Base-by-base conservation (phyloP, 768 basidiomycete genomes). In the Termitomyces sp. region DNA sequence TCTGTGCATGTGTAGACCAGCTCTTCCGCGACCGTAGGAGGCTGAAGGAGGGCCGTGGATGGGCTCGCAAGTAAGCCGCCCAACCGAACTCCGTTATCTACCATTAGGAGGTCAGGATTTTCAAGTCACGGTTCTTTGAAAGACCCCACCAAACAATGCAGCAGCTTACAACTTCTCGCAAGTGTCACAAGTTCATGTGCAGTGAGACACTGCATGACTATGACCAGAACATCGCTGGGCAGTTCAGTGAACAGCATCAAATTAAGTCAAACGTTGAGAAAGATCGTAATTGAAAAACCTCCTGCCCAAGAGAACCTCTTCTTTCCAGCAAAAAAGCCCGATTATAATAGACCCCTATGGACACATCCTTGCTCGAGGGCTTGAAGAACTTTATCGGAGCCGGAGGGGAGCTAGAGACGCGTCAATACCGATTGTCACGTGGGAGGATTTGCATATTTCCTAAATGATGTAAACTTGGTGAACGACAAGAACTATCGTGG, bases 41-140 rank as follows among this genome's bases (percentile, higher is more conserved):
- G 58, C 84, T 83, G 62, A 71, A 69, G 9, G 87, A 85, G 7
- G 78, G 80, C 30, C 85, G 78, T 14, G 78, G 77, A 63, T 87
- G 76, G 33, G 63, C 64, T 36, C 75, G 77, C 32, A 83, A 68
- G 65, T 83, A 82, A 50, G 67, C 69, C 14, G 75, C 64, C 86
- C 87, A 90, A 8, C 86, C 87, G 64, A 77, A 82, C 45, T 80
- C 75, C 44, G 76, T 69, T n/a, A 89, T 79, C 88, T 89, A 56
- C 36, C 38, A 35, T 54, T 7, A 13, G n/a, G 47, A 40, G 36
- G 35, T 60, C 26, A 49, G 46, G 24, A 38, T 55, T 42, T 42
- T 56, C 46, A 44, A 44, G 20, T 35, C 33, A 44, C n/a, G 12
- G 30, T 33, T 12, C 12, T 14, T 30, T 30, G 35, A 26, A 18